phyloP scores from a whole-genome alignment of 768 basidiomycete genomes.

The Mycena olivaceomarginata region DNA sequence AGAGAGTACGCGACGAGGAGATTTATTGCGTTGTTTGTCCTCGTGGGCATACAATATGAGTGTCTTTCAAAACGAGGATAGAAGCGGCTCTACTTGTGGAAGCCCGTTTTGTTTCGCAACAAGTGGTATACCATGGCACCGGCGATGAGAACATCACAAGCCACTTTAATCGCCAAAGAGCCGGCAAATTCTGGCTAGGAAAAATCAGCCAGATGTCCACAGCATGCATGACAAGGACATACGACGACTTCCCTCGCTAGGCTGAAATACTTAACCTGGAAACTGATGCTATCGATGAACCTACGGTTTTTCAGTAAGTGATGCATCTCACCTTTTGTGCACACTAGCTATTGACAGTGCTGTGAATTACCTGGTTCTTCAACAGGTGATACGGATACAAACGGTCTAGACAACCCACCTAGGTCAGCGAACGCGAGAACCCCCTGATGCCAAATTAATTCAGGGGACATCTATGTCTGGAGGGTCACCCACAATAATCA shows the following conservation, averaged over 20 bases:
- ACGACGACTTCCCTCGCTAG: background rate
- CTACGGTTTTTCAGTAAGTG: background rate
- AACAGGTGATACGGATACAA: background rate
- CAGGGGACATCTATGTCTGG: background rate
- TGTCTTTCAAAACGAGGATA: conserved; percentile 3
- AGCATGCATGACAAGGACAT: background rate
- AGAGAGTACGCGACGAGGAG: conserved; percentile 16
- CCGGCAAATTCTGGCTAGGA: background rate
- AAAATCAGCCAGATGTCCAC: conserved; percentile 4
- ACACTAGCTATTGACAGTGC: conserved; percentile 12
- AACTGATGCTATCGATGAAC: conserved; percentile 16
- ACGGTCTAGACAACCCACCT: conserved; percentile 3
- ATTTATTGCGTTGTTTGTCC: conserved; percentile 21
- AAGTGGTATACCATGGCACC: conserved; percentile 27
- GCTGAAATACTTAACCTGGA: conserved; percentile 23
- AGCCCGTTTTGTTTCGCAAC: conserved; percentile 1
- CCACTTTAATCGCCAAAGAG: conserved; percentile 1
- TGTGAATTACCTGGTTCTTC: conserved; percentile 16
- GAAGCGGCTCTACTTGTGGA: too few species aligned
- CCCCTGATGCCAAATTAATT: conserved; percentile 8
- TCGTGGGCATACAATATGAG: conserved; percentile 12
- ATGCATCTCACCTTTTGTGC: conserved; percentile 20
- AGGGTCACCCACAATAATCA: conserved; percentile 17
- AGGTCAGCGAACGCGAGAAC: conserved; percentile 2
- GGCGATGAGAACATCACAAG: conserved; percentile 22